phyloP scores from a whole-genome alignment of 345 rosid genomes.

The Ceriops decandra region DNA sequence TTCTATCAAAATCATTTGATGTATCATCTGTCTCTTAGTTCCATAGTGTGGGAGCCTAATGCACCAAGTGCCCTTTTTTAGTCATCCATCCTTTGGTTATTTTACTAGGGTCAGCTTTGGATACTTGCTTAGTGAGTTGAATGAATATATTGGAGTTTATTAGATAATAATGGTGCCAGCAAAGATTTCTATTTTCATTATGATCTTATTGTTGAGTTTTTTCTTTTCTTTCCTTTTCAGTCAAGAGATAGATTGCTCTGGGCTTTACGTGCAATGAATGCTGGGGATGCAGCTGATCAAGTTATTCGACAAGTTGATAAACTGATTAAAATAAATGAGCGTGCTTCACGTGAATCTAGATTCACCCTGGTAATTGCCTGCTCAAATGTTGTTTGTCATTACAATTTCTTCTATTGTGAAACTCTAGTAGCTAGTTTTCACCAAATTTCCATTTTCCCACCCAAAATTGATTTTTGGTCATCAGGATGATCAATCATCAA shows the following conservation, averaged over 20 bases:
- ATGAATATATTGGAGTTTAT: too few species aligned
- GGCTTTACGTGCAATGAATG: constrained; percentile 83
- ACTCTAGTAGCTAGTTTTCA: constrained; percentile 2
- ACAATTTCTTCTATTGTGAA: not conserved
- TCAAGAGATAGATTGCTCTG: constrained; percentile 77
- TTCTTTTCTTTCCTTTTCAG: constrained; percentile 38
- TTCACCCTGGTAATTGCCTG: constrained; percentile 51
- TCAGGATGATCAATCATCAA: constrained; percentile 72
- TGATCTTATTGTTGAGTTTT: constrained; percentile 8
- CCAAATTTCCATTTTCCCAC: not conserved
- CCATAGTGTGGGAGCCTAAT: too few species aligned
- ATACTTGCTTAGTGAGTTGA: too few species aligned
- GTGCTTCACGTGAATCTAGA: constrained; percentile 75
- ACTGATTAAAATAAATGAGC: constrained; percentile 73
- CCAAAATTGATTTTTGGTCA: constrained; percentile 11
- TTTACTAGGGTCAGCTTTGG: too few species aligned
- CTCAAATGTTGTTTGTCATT: not conserved
- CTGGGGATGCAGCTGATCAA: constrained; percentile 95
- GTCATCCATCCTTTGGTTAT: too few species aligned
- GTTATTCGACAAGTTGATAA: constrained; percentile 93
- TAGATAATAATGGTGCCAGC: not conserved
- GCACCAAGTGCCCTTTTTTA: too few species aligned
- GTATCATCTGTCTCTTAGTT: too few species aligned
- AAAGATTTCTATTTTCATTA: not conserved
- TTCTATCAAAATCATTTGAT: too few species aligned